Conservation (phyloP, 2,329 filamentous ascomycete species). For the Fusarium nygamai region DNA sequence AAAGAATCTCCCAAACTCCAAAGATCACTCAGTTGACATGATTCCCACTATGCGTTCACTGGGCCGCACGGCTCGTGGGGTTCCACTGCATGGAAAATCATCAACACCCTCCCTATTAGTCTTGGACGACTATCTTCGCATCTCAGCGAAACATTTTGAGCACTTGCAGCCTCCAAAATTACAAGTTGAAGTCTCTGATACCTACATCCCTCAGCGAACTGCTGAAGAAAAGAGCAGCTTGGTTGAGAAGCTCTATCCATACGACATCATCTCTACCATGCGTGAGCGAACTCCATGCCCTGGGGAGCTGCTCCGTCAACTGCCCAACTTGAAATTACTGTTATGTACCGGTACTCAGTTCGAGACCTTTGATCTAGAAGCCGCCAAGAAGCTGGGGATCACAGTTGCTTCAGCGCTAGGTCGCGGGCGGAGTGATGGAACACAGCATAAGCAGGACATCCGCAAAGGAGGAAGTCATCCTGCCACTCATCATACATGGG, state of each 20-base stretch:
- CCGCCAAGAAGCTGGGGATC: neutral
- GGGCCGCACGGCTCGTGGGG: neutral
- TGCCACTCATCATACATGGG: neutral
- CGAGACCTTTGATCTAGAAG: neutral
- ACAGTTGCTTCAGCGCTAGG: neutral
- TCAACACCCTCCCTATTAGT: neutral
- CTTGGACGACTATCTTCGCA: neutral
- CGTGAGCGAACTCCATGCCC: neutral
- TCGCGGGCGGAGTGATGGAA: neutral
- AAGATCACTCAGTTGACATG: neutral
- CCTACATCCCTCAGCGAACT: neutral
- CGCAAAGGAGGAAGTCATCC: neutral
- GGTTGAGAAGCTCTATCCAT: neutral
- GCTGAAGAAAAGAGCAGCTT: neutral
- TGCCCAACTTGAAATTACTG: neutral
- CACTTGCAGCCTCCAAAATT: neutral
- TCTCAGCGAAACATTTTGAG: neutral
- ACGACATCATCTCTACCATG: neutral
- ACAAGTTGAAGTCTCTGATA: neutral
- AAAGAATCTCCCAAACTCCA: rapidly evolving
- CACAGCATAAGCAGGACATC: neutral
- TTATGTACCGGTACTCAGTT: neutral
- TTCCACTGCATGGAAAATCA: no score
- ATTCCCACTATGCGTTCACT: neutral
- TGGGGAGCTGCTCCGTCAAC: neutral